Percentiles rank a stretch among this genome's conserved stretches.
Conservation (phyloP, 345 rosid species). For the Euphorbia peplus region DNA sequence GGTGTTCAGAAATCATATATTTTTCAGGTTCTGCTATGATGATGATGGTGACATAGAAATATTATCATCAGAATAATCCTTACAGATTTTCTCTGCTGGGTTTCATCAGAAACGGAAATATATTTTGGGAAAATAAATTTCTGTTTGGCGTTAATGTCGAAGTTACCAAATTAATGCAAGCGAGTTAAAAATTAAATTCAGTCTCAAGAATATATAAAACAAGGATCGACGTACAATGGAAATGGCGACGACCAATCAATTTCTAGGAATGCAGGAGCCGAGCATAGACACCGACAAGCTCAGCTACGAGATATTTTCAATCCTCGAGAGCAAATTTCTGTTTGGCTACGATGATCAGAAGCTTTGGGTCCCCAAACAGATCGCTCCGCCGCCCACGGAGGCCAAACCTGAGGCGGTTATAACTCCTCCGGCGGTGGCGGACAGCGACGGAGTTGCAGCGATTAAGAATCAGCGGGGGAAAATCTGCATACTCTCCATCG, state of each 20-base stretch:
- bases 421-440: neutral
- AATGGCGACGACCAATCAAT: slow-evolving; percentile 38
- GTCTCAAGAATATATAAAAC: slow-evolving; percentile 9
- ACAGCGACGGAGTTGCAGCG: slow-evolving; percentile 26
- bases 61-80: neutral
- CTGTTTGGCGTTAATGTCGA: slow-evolving; percentile 9
- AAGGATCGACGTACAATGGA: neutral
- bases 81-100: neutral
- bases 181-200: too few species aligned
- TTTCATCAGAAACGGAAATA: neutral
- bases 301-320: slow-evolving; percentile 95
- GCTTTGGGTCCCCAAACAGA: slow-evolving; percentile 67
- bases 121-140: neutral
- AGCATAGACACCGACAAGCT: slow-evolving; percentile 95
- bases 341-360: slow-evolving; percentile 83
- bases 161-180: neutral
- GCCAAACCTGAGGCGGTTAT: slow-evolving; percentile 28
- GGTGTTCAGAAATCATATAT: too few species aligned
- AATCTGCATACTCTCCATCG: slow-evolving; percentile 79
- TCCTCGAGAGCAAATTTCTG: slow-evolving; percentile 85
- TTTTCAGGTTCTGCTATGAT: neutral
- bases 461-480: slow-evolving; percentile 92
- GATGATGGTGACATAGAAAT: neutral
- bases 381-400: slow-evolving; percentile 30
- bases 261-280: slow-evolving; percentile 76